Evolutionary conservation across 768 basidiomycete species (phyloP).

Genomic region (Lactarius hatsudake): DNA sequence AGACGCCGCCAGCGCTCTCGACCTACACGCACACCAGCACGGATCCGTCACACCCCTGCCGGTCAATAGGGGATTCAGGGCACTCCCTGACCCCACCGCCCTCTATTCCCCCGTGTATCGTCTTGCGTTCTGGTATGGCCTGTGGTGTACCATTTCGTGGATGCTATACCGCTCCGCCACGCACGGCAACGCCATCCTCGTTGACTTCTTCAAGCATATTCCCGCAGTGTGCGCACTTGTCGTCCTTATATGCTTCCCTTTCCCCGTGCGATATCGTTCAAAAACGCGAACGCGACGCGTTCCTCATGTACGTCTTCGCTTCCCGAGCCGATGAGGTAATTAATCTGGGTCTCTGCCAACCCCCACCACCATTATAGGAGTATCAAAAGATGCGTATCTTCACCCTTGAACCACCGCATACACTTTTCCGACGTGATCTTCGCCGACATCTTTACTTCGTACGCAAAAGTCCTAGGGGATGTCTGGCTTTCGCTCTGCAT

Average conservation of each 20-base stretch:
- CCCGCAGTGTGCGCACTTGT: slow-evolving; percentile 65
- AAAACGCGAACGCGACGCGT: slow-evolving; percentile 70
- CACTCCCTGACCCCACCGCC: slow-evolving; percentile 38
- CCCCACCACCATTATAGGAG: slow-evolving; percentile 45
- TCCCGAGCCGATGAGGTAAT: slow-evolving; percentile 1
- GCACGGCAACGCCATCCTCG: slow-evolving; percentile 51
- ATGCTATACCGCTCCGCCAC: slow-evolving; percentile 59
- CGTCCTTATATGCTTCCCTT: slow-evolving; percentile 53
- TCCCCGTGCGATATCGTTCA: slow-evolving; percentile 67
- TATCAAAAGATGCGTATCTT: slow-evolving; percentile 69
- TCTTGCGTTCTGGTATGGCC: slow-evolving; percentile 57
- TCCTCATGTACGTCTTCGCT: slow-evolving; percentile 62
- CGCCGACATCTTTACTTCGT: slow-evolving; percentile 95
- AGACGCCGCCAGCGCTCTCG: slow-evolving; percentile 70
- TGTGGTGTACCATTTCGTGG: slow-evolving; percentile 69
- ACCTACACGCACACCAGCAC: slow-evolving; percentile 39
- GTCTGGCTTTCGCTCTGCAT: slow-evolving; percentile 86
- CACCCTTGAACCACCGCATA: slow-evolving; percentile 56
- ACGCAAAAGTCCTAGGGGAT: slow-evolving; percentile 95
- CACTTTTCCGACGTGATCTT: slow-evolving; percentile 91
- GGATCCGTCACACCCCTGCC: slow-evolving; percentile 29
- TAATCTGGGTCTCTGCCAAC: slow-evolving; percentile 3
- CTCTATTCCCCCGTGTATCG: slow-evolving; percentile 66
- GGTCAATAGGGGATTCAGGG: slow-evolving; percentile 33
- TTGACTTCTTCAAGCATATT: slow-evolving; percentile 76